Evolutionary conservation across 2,329 filamentous ascomycete genomes (phyloP).

Genomic region (Apiospora malaysiana): DNA sequence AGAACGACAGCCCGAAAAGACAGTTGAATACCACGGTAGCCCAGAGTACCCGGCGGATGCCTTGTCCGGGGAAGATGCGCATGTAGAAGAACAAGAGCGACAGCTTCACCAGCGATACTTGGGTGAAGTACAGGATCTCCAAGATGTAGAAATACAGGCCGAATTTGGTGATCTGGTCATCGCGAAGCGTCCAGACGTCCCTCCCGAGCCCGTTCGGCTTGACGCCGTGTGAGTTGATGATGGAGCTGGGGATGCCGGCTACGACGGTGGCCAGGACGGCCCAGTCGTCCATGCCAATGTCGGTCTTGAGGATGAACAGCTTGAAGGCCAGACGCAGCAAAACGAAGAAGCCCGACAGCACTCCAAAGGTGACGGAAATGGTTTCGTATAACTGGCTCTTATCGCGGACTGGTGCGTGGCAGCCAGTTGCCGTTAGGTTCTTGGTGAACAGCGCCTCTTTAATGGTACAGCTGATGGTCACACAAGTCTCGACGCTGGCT

Average conservation of each 20-base stretch:
- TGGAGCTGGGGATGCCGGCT: constrained; percentile 37
- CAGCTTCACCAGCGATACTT: constrained; percentile 46
- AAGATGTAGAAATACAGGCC: constrained; percentile 40
- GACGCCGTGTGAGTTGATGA: constrained; percentile 35
- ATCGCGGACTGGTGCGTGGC: constrained; percentile 37
- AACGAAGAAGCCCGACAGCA: constrained; percentile 47
- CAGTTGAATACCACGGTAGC: constrained; percentile 40
- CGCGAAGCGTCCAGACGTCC: constrained; percentile 42
- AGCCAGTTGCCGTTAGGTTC: constrained; percentile 35
- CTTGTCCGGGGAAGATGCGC: constrained; percentile 44
- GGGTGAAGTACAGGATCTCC: constrained; percentile 46
- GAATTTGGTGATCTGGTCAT: constrained; percentile 34
- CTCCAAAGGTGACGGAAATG: constrained; percentile 41
- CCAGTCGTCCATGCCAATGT: constrained; percentile 47
- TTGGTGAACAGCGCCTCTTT: constrained; percentile 36
- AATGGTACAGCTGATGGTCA: constrained; percentile 37
- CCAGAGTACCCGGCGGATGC: constrained; percentile 41
- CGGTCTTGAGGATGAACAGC: constrained; percentile 39
- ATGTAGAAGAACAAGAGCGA: constrained; percentile 50
- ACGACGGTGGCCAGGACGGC: constrained; percentile 39
- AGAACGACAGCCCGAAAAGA: constrained; percentile 39
- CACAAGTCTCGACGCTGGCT: constrained; percentile 35
- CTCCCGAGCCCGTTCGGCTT: constrained; percentile 36
- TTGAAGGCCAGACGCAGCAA: constrained; percentile 47
- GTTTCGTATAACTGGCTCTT: constrained; percentile 42